Percentiles rank a stretch among this genome's conserved stretches.
These are phyloP conservation scores for Penicillium glabrum DNA, from an alignment of 2,329 filamentous ascomycete species.

Conservation along the genomic window DNA sequence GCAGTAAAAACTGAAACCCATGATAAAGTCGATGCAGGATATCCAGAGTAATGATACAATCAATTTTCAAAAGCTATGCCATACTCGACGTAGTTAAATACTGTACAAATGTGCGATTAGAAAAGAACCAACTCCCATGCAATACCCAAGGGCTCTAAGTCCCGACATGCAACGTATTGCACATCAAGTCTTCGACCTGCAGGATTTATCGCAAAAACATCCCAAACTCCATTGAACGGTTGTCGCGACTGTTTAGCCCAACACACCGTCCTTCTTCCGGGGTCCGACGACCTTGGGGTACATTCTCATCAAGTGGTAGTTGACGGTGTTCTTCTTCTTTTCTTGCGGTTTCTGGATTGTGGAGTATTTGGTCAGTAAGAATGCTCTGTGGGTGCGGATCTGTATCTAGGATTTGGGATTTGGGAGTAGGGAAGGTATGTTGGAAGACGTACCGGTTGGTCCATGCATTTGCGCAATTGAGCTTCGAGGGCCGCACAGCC, in stretches of 20 bases:
- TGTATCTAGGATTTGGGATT: neutral
- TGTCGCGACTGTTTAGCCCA: conserved; percentile 28
- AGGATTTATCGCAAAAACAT: conserved; percentile 12
- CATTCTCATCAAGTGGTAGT: conserved; percentile 82
- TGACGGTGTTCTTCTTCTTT: conserved; percentile 75
- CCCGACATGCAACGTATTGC: neutral
- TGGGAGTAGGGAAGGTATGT: neutral
- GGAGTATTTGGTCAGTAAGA: conserved; percentile 4
- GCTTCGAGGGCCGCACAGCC: conserved; percentile 62
- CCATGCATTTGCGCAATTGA: conserved; percentile 71
- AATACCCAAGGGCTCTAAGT: neutral
- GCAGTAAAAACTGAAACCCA: neutral
- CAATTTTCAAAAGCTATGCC: conserved; percentile 20
- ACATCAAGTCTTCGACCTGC: neutral
- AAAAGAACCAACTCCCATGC: conserved; percentile 20
- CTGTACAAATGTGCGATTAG: conserved; percentile 26
- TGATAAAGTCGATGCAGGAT: neutral
- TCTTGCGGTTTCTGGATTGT: conserved; percentile 53
- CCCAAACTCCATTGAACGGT: conserved; percentile 20
- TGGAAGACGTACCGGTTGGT: conserved; percentile 64
- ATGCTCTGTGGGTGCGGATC: neutral
- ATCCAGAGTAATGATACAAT: conserved; percentile 15
- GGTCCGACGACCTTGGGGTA: conserved; percentile 71
- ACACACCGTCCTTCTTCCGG: conserved; percentile 60
- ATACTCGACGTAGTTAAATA: conserved; percentile 23